Evolutionary conservation across 2,329 filamentous ascomycete genomes (phyloP), one percentile per base, ranked within the genome.

Genomic region (Ilyonectria destructans): DNA sequence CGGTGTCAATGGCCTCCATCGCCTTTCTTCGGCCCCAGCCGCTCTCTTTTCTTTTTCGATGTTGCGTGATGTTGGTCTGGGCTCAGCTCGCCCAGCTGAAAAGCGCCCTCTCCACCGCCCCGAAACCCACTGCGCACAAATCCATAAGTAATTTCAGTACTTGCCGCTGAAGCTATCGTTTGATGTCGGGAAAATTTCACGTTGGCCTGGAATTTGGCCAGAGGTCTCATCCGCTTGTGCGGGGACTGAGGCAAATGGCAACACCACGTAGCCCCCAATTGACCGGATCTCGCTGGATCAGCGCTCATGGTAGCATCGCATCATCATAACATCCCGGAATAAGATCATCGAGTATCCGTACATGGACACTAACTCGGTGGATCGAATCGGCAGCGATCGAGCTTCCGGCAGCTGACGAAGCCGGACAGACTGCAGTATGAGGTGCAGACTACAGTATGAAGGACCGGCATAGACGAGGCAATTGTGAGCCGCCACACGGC

Each of bases 101-200:
- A 49, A 49, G 21, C 23, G 37, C 23, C 37, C 46, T 60, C 57
- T 48, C 54, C 45, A 58, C 56, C 26, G 45, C 57, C 35, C 51
- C 63, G 49, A 19, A 66, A 66, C 43, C 63, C 63, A 57, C 58
- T 51, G 23, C 21, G 63, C 63, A 61, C 57, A 52, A 58, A 35
- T 31, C 52, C 29, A 29, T 65, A 48, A 59, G 26, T 65, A 48
- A 59, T 56, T 54, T 57, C 43, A 57, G 23, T 56, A 43, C 10
- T 54, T 45, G 19, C 46, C 49, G 13, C 29, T 13, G 40, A n/a
- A 48, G 29, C 37, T 31, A 43, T 58, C 17, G 45, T 37, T 56
- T 65, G 56, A 40, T 54, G 15, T 37, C 58, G 49, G 29, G 21
- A 17, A 54, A 35, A 29, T 37, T 21, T 15, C 49, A 10, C 10